Conservation (phyloP, 2,329 filamentous ascomycete species). For the Diaporthe amygdali region DNA sequence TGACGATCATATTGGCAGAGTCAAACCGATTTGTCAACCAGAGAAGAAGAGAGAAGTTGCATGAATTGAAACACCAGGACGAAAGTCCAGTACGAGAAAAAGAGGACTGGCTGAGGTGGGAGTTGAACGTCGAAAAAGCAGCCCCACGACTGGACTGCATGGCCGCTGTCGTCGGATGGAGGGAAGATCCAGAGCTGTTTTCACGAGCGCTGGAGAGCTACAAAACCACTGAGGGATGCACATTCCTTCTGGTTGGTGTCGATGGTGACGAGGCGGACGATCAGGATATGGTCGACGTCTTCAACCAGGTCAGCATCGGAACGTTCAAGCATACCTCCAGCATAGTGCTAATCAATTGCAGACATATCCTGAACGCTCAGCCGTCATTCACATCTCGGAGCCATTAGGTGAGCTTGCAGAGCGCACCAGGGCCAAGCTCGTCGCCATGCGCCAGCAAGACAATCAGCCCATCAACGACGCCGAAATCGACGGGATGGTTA, state of each 20-base stretch:
- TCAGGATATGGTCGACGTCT: conserved; percentile 35
- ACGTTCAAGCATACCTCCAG: background rate
- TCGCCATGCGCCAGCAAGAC: conserved; percentile 3
- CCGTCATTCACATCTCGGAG: conserved; percentile 32
- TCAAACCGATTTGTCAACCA: conserved; percentile 34
- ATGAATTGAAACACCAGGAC: background rate
- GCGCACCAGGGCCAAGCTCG: conserved; percentile 24
- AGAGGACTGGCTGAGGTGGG: conserved; percentile 28
- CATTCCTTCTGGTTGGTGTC: conserved; percentile 34
- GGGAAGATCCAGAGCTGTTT: conserved; percentile 36
- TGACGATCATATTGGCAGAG: conserved; percentile 34
- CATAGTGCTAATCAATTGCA: conserved; percentile 1
- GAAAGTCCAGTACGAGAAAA: conserved; percentile 23
- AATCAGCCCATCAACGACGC: background rate
- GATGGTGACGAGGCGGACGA: conserved; percentile 35
- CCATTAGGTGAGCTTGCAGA: conserved; percentile 34
- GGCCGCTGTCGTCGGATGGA: conserved; percentile 35
- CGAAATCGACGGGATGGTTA: conserved; percentile 12
- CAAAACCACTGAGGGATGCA: conserved; percentile 29
- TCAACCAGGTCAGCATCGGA: conserved; percentile 23
- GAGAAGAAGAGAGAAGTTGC: conserved; percentile 28
- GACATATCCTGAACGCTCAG: conserved; percentile 31
- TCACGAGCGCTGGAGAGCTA: conserved; percentile 35
- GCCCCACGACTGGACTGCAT: conserved; percentile 31
- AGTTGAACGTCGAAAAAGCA: background rate